phyloP scores from a whole-genome alignment of 768 basidiomycete species.

The Lactarius trivialis region DNA sequence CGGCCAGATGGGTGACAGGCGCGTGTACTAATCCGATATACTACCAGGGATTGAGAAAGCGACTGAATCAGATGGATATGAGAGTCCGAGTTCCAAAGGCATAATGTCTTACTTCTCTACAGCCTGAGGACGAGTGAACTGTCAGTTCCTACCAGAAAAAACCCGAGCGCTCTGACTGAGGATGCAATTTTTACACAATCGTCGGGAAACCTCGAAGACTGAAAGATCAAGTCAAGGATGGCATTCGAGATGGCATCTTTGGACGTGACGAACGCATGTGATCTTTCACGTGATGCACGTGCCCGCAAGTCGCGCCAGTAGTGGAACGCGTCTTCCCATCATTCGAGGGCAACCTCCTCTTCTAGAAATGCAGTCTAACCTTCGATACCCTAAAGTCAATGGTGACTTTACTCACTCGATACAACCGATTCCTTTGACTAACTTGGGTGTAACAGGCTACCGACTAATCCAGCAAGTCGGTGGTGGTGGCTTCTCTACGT shows the following conservation, averaged over 20 bases:
- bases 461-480: conserved; percentile 70
- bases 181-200: neutral
- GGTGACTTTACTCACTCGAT: conserved; percentile 1
- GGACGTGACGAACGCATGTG: neutral
- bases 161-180: neutral
- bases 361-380: conserved; percentile 11
- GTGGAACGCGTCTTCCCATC: too few species aligned
- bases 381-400: conserved; percentile 21
- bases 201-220: neutral
- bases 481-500: conserved; percentile 86
- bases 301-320: too few species aligned
- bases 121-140: neutral
- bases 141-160: neutral
- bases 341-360: neutral
- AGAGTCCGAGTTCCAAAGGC: neutral
- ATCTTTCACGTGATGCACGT: conserved; percentile 1
- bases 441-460: conserved; percentile 43
- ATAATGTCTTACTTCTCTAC: neutral
- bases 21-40: conserved; percentile 20
- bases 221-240: neutral
- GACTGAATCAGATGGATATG: neutral
- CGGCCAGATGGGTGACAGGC: conserved; percentile 15
- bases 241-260: too few species aligned
- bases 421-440: neutral
- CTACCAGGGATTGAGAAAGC: conserved; percentile 4